Evolutionary conservation across 2,329 filamentous ascomycete genomes (phyloP).

Genomic region (Bipolaris gigantea): DNA sequence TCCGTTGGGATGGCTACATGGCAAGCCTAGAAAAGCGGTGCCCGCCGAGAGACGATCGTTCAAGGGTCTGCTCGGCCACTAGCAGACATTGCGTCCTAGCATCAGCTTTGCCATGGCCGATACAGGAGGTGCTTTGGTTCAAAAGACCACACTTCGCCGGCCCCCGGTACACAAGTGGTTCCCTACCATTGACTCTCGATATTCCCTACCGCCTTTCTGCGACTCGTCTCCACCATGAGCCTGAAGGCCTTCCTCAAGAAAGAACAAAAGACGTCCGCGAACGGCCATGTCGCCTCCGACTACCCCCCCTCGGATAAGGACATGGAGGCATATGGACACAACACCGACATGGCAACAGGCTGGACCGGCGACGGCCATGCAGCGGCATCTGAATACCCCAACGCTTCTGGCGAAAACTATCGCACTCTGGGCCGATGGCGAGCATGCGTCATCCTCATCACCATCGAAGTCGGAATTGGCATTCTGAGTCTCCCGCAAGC

Average conservation of each 20-base stretch:
- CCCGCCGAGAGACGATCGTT: slow-evolving; percentile 18
- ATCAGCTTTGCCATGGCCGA: slow-evolving; percentile 26
- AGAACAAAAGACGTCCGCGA: slow-evolving; percentile 19
- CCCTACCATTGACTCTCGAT: neutral
- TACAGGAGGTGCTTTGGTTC: slow-evolving; percentile 29
- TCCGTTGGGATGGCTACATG: slow-evolving; percentile 6
- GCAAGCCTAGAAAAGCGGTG: slow-evolving; percentile 2
- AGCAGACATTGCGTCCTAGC: slow-evolving; percentile 26
- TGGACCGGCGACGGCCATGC: slow-evolving; percentile 29
- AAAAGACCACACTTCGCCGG: slow-evolving; percentile 22
- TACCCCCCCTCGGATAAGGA: slow-evolving; percentile 24
- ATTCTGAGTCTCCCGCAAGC: slow-evolving; percentile 34
- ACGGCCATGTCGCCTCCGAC: slow-evolving; percentile 17
- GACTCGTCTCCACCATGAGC: slow-evolving; percentile 24
- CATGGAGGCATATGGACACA: slow-evolving; percentile 25
- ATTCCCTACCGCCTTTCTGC: neutral
- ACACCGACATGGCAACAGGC: slow-evolving; percentile 28
- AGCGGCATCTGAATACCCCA: slow-evolving; percentile 28
- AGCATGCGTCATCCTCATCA: slow-evolving; percentile 35
- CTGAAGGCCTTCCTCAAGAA: slow-evolving; percentile 31
- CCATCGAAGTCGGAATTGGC: slow-evolving; percentile 37
- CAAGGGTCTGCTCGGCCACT: slow-evolving; percentile 29
- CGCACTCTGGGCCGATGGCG: slow-evolving; percentile 33
- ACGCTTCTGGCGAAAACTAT: slow-evolving; percentile 26
- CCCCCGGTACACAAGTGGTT: slow-evolving; percentile 7